Percentiles rank a stretch among this genome's conserved stretches.
Evolutionary conservation across 2,329 filamentous ascomycete species (phyloP).

Genomic region (Pleomassaria siparia): DNA sequence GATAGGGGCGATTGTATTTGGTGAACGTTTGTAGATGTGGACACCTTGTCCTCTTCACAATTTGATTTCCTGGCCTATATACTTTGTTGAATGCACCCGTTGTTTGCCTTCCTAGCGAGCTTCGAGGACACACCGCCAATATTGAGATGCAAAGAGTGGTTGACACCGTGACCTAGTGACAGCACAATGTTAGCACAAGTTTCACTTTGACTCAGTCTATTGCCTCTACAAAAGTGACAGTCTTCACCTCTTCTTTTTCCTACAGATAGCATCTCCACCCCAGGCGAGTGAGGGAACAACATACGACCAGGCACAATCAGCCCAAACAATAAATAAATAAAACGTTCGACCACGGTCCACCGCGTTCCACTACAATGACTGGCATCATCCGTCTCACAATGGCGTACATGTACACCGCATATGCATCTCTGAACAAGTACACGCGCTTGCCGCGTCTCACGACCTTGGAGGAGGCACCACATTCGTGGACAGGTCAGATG

Average conservation of each 20-base stretch:
- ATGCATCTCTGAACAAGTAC: neutral
- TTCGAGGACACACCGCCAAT: too few species aligned
- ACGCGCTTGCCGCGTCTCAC: neutral
- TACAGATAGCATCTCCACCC: too few species aligned
- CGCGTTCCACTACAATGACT: neutral
- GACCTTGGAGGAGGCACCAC: neutral
- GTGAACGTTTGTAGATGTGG: constrained; percentile 3
- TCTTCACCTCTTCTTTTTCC: too few species aligned
- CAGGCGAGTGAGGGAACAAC: too few species aligned
- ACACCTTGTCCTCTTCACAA: neutral
- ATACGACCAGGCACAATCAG: too few species aligned
- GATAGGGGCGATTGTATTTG: constrained; percentile 1
- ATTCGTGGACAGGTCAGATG: neutral
- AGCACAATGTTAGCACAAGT: neutral
- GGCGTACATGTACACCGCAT: neutral
- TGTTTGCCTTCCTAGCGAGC: too few species aligned
- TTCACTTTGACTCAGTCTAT: too few species aligned
- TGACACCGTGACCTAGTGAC: neutral
- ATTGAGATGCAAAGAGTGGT: too few species aligned
- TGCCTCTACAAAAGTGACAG: too few species aligned
- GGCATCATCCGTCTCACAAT: neutral
- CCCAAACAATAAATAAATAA: too few species aligned
- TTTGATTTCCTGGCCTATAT: constrained; percentile 1
- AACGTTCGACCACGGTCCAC: too few species aligned
- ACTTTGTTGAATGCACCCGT: constrained; percentile 3